These are phyloP conservation scores for Protomyces gravidus DNA, from an alignment of 1,139 yeast species.

Conservation along the genomic window DNA sequence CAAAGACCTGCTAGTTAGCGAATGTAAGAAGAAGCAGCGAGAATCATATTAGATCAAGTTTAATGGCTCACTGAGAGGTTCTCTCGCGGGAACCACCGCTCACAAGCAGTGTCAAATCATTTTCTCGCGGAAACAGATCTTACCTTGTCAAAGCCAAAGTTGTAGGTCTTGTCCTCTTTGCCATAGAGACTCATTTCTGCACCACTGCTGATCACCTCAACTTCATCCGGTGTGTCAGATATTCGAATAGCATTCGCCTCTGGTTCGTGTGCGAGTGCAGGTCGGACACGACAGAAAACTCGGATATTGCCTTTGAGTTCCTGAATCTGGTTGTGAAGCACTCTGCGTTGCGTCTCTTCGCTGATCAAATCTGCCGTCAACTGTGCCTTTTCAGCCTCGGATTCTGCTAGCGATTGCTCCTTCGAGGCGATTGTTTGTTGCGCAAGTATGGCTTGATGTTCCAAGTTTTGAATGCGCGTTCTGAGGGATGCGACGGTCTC, in stretches of 20 bases:
- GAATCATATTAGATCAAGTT: slow-evolving; percentile 29
- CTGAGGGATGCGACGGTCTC: slow-evolving; percentile 28
- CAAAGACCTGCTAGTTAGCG: slow-evolving; percentile 51
- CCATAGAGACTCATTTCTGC: slow-evolving; percentile 37
- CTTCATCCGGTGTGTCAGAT: slow-evolving; percentile 31
- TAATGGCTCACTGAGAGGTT: slow-evolving; percentile 13
- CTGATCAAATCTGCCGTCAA: slow-evolving; percentile 36
- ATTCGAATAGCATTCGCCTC: slow-evolving; percentile 6
- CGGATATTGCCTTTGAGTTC: slow-evolving; percentile 88
- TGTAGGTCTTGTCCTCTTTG: slow-evolving; percentile 41
- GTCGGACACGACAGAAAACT: slow-evolving; percentile 83
- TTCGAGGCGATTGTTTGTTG: slow-evolving; percentile 35
- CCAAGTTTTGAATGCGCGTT: slow-evolving; percentile 33
- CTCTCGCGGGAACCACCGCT: slow-evolving; percentile 8
- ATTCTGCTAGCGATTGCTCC: slow-evolving; percentile 34
- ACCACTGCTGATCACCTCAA: slow-evolving; percentile 36
- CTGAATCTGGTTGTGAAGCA: slow-evolving; percentile 69
- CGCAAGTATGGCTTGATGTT: slow-evolving; percentile 22
- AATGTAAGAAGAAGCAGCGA: background rate
- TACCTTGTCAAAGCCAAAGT: slow-evolving; percentile 60
- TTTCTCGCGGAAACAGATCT: slow-evolving; percentile 8
- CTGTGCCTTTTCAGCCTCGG: slow-evolving; percentile 33
- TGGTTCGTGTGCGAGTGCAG: slow-evolving; percentile 41
- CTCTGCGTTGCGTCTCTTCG: slow-evolving; percentile 58
- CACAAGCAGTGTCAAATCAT: slow-evolving; percentile 12